These are phyloP conservation scores for Camellia sinensis DNA, from an alignment of 148 eudicot species.

Conservation along the genomic window DNA sequence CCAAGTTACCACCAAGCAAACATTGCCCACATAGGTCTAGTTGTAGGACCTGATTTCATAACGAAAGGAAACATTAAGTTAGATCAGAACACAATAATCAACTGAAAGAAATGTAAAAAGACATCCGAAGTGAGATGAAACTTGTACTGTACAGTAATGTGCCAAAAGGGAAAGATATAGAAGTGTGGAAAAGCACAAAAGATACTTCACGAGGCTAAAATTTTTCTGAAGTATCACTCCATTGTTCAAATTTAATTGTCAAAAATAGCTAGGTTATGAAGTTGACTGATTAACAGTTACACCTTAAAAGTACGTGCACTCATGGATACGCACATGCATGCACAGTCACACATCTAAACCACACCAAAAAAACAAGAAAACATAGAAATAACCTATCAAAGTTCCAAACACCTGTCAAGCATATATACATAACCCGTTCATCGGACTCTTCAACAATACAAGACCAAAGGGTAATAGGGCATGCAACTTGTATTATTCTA, in stretches of 20 bases:
- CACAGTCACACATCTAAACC: background rate
- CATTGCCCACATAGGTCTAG: conserved; percentile 41
- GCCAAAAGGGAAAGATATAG: background rate
- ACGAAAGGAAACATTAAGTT: conserved; percentile 9
- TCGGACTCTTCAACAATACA: too few relatives aligned
- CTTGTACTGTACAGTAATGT: background rate
- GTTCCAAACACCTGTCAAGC: background rate
- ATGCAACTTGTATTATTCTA: too few relatives aligned
- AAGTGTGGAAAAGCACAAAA: background rate
- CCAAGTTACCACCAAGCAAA: conserved; percentile 20
- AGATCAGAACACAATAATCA: background rate
- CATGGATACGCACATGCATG: background rate
- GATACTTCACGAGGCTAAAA: background rate
- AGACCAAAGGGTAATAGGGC: too few relatives aligned
- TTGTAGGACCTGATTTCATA: conserved; percentile 35
- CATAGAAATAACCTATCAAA: background rate
- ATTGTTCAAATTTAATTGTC: background rate
- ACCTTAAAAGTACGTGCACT: too few relatives aligned
- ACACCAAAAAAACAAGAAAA: background rate
- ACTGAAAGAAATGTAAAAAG: background rate
- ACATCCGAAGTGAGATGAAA: background rate
- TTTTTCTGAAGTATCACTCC: background rate
- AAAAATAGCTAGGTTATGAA: background rate
- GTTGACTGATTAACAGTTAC: background rate
- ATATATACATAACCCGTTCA: too few relatives aligned